Evolutionary conservation across 768 basidiomycete genomes (phyloP), one percentile per base, ranked within the genome.

Genomic region (Hericium coralloides): DNA sequence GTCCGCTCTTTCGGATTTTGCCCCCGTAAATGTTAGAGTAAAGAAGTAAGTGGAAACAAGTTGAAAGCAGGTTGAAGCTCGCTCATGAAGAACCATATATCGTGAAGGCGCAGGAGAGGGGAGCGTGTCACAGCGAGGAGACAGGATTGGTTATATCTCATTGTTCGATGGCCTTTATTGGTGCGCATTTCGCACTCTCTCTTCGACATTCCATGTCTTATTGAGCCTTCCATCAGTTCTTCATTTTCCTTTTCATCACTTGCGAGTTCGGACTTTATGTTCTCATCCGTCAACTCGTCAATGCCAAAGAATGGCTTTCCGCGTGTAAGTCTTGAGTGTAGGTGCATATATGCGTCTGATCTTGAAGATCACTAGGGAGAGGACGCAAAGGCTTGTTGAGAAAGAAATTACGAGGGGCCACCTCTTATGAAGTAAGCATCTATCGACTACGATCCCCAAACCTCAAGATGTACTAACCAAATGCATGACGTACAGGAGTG

Each of bases 281-380:
- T 39, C 61, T 91, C 38, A 90, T 93, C 49, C 78, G 95, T 15
- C 95, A 99, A 68, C 65, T 95, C 17, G 97, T 99, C 45, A 98
- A 98, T 66, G 79, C 90, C 4, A 92, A 97, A 67, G 95, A 99
- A 72, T 98, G 85, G 82, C 68, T 95, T 47, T 83, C 87, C 23
- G 92, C 92, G 49, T 98, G 94, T 94, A 67, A 62, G 75, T 68
- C 43, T 12, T 12, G 1, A 20, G 48, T 4, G 25, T 15, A 4
- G 18, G 17, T 31, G 41, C 12, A 18, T 41, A 31, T 37, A 17
- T n/a, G 20, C 49, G 9, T 12, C 41, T 52, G 53, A 59, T 54
- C 39, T 37, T 50, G 51, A 20, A 57, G 12, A 12, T 20, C 3
- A 14, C 39, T 59, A 93, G 92, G 93, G 92, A 74, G 92, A 54